Base-by-base conservation (phyloP, 495 filamentous ascomycete genomes). In the Penicillium cosmopolitanum region DNA sequence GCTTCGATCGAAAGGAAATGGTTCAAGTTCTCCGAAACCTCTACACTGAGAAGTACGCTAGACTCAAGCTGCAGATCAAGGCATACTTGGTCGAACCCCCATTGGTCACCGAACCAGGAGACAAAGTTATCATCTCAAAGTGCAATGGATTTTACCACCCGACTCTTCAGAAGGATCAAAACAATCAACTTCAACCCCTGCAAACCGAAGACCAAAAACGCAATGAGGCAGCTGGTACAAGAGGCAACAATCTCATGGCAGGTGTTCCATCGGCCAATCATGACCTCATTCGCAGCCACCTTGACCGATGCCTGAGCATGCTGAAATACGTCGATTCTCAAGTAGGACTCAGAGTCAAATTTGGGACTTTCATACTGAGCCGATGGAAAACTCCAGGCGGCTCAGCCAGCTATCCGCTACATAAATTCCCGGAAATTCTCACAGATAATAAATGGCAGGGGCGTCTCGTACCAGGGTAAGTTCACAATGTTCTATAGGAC, bases 311-410 rank as follows among this genome's bases (percentile, higher is more conserved):
- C 0, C 52, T 81, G n/a, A 53, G 48, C 8, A 57, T 65, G 5
- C 55, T 81, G n/a, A 60, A 65, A 4, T 71, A 65, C 23, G 70
- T 71, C 40, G 67, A 72, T 52, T 75, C 73, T 15, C 67, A 77
- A 34, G 64, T 86, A 35, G 73, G 75, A 2, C 77, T 91, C 80
- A 77, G 82, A 19, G 75, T 87, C 4, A 74, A 80, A 34, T 80
- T 90, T 44, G 88, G 87, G 0, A 71, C 75, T 0, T 75, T 85
- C 28, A 61, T 79, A 8, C 69, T 90, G 13, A 69, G 71, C 9
- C 61, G 70, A 13, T 88, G 69, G 15, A 46, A 55, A 33, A 70
- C 77, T 38, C 69, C 69, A 12, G 72, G 60, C 12, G 71, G 73
- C 34, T 8, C 42, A 0, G 15, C 12, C 4, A 60, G 65, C 8